Base-by-base conservation (phyloP, 768 basidiomycete genomes). In the Leccinum variicolor region DNA sequence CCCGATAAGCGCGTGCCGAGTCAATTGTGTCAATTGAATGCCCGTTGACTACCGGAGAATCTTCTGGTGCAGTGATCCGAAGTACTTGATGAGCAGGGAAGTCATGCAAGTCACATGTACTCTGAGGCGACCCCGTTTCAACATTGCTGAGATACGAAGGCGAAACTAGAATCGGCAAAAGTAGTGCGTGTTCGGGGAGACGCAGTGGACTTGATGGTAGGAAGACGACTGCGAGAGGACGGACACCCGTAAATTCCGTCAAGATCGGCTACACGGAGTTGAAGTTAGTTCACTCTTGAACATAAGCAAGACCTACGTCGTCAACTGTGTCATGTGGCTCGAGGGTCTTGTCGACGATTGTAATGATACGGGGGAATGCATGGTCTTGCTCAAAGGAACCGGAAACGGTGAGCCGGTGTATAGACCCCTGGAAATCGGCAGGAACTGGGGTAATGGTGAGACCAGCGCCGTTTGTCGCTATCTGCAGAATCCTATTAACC, bases 221-320 rank as follows among this genome's bases (percentile, higher is more conserved):
- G 71, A 83, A 88, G 55, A 90, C 75, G 58, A 91, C 76, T 23
- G 86, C 89, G 61, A 91, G 74, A 31, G 88, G 88, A 54, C 80
- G 85, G 64, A 75, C 72, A 52, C 72, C 73, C 57, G 70, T 64
- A 65, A 64, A 61, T 53, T 67, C 67, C 70, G 76, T 75, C 58
- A 69, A 65, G 66, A 66, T 70, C 70, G 77, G 72, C 81, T 83
- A 68, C 47, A 23, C 41, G 25, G 15, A 59, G 62, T 70, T 73
- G 68, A 62, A 55, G 66, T 75, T 57, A 74, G 65, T 68, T 62
- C 62, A 59, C 41, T 47, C 51, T 47, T 61, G 39, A 60, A 60
- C 45, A 36, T n/a, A 53, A 47, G 43, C 50, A 59, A 60, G 34
- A 71, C 73, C 63, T 71, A 74, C 71, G 52, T 69, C 71, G 54